Percentiles rank a stretch among this genome's conserved stretches.
These are phyloP conservation scores for Fistulifera pelliculosa DNA, from an alignment of 108 stramenopile species.

Conservation along the genomic window DNA sequence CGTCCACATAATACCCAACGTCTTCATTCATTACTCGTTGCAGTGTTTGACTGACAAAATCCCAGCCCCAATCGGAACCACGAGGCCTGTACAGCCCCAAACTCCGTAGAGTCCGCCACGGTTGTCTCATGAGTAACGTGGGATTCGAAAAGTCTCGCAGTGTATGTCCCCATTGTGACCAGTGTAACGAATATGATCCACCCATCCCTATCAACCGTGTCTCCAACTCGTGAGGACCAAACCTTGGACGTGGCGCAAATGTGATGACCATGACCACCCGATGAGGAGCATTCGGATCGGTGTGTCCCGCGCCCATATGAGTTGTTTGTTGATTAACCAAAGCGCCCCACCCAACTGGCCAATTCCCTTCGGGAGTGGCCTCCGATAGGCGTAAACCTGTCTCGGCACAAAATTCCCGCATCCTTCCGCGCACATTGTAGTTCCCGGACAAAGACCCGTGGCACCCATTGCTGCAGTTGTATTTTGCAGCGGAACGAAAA, in stretches of 20 bases:
- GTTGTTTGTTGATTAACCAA: conserved; percentile 47
- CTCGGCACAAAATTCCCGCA: conserved; percentile 16
- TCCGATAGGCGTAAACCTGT: conserved; percentile 23
- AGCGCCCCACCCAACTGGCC: conserved; percentile 38
- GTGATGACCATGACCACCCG: conserved; percentile 48
- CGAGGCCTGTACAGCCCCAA: conserved; percentile 34
- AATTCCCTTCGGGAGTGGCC: conserved; percentile 5
- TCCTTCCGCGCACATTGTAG: conserved; percentile 37
- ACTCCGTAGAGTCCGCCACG: conserved; percentile 24
- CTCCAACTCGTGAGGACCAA: conserved; percentile 14
- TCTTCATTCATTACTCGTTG: conserved; percentile 47
- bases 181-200: conserved; percentile 37
- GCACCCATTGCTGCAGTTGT: conserved; percentile 46
- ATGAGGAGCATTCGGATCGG: conserved; percentile 27
- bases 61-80: conserved; percentile 35
- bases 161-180: conserved; percentile 56
- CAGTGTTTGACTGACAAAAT: conserved; percentile 15
- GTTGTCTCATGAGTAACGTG: conserved; percentile 28
- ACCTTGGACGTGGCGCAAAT: conserved; percentile 45
- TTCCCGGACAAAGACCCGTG: conserved; percentile 48
- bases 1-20: conserved; percentile 18
- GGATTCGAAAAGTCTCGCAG: conserved; percentile 40
- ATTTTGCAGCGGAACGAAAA: conserved; percentile 44
- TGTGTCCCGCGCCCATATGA: conserved; percentile 44
- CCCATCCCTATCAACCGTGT: conserved; percentile 33